phyloP scores from a whole-genome alignment of 306 rosid species.

The Vigna reflexopilosa region DNA sequence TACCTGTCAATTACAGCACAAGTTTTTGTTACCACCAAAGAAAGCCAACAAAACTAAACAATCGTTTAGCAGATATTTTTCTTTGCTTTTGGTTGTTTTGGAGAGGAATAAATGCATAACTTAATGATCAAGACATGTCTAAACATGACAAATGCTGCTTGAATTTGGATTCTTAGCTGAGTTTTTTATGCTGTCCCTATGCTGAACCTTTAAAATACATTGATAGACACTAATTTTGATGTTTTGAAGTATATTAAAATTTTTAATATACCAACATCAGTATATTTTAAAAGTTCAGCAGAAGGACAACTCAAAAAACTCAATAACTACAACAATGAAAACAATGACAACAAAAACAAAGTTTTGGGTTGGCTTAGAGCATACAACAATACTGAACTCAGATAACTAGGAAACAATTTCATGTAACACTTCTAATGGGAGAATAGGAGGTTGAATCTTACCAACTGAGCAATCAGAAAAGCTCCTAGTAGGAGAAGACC shows the following conservation, averaged over 20 bases:
- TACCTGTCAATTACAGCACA: slow-evolving; percentile 55
- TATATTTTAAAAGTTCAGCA: too few relatives aligned
- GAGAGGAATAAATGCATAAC: slow-evolving; percentile 22
- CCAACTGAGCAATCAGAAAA: slow-evolving; percentile 82
- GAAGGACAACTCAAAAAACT: too few relatives aligned
- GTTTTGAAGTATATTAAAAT: too few relatives aligned
- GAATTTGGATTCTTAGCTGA: too few relatives aligned
- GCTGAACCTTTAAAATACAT: too few relatives aligned
- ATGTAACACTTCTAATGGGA: neutral
- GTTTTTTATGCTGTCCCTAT: too few relatives aligned
- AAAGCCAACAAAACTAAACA: neutral
- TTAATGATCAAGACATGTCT: slow-evolving; percentile 15
- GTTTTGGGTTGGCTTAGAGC: neutral
- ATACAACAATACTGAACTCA: neutral
- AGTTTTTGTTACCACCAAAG: neutral
- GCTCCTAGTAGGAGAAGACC: slow-evolving; percentile 86
- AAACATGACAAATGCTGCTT: neutral
- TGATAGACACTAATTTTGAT: too few relatives aligned
- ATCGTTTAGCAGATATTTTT: neutral
- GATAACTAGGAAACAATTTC: neutral
- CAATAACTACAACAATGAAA: neutral
- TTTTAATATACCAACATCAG: too few relatives aligned
- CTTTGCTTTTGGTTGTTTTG: neutral
- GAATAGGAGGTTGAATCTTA: slow-evolving; percentile 48
- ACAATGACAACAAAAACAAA: neutral